Evolutionary conservation across 2,329 filamentous ascomycete species (phyloP).

Genomic region (Colletotrichum scovillei): DNA sequence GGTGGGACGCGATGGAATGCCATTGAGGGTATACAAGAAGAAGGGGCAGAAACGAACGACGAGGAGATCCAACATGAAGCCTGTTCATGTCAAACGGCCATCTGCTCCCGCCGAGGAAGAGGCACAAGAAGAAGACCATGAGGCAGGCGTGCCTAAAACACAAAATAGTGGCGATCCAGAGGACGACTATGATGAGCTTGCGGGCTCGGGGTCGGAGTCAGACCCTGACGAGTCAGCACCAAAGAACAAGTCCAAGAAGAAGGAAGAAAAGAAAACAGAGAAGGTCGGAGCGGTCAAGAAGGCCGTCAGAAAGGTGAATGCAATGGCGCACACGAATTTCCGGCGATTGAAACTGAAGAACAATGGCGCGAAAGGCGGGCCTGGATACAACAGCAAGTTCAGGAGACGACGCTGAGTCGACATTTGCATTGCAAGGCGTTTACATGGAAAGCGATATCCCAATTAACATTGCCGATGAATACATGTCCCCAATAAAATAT

Average conservation of each 20-base stretch:
- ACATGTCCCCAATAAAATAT: conserved; percentile 21
- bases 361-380: conserved; percentile 70
- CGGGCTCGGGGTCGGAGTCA: conserved; percentile 50
- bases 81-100: conserved; percentile 61
- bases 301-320: conserved; percentile 70
- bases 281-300: conserved; percentile 61
- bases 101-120: conserved; percentile 44
- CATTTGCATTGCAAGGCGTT: conserved; percentile 2
- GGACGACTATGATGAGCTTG: conserved; percentile 36
- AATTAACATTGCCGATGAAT: conserved; percentile 16
- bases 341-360: conserved; percentile 73
- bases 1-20: conserved; percentile 66
- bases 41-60: conserved; percentile 86
- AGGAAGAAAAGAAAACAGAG: conserved; percentile 40
- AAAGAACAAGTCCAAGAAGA: conserved; percentile 40
- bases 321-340: conserved; percentile 74
- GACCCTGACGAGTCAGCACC: conserved; percentile 45
- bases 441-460: conserved; percentile 22
- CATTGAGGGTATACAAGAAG: conserved; percentile 79
- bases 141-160: conserved; percentile 52
- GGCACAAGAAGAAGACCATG: conserved; percentile 40
- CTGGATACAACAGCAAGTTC: conserved; percentile 68
- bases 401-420: conserved; percentile 56
- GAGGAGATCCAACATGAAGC: conserved; percentile 72
- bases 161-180: conserved; percentile 45